Conservation (phyloP, 2,329 filamentous ascomycete genomes). For the Fusarium concolor region DNA sequence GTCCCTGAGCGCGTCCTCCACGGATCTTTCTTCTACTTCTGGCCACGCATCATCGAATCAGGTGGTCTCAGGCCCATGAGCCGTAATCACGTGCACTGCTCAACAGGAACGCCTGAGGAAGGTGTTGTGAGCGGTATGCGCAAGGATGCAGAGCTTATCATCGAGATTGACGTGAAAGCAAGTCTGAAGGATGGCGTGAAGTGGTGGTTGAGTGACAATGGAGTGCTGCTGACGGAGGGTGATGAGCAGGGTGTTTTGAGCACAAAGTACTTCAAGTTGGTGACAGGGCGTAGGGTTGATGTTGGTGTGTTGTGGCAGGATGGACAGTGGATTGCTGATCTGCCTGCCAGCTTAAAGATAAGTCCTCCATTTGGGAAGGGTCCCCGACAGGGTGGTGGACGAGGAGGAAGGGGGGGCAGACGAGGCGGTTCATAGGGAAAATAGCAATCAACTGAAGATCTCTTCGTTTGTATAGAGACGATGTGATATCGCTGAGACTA, state of each 20-base stretch:
- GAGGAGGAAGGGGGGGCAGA: conserved; percentile 48
- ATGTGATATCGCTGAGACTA: background rate
- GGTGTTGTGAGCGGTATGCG: conserved; percentile 85
- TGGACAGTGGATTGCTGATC: conserved; percentile 73
- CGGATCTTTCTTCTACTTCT: conserved; percentile 87
- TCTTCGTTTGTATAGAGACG: background rate
- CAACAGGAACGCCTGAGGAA: conserved; percentile 73
- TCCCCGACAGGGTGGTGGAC: conserved; percentile 55
- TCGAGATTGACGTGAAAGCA: conserved; percentile 78
- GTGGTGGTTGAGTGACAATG: conserved; percentile 86
- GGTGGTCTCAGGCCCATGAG: conserved; percentile 86
- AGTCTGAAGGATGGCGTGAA: conserved; percentile 72
- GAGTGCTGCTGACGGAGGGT: conserved; percentile 75
- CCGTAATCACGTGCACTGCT: conserved; percentile 91
- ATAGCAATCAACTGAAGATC: background rate
- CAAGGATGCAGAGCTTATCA: conserved; percentile 77
- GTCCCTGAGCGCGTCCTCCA: conserved; percentile 80
- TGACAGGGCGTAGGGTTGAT: conserved; percentile 69
- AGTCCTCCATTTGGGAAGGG: conserved; percentile 63
- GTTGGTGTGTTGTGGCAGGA: conserved; percentile 77
- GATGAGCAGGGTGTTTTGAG: conserved; percentile 71
- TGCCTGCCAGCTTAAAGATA: conserved; percentile 70
- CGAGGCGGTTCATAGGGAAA: conserved; percentile 25
- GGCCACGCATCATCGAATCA: conserved; percentile 76
- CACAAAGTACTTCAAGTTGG: conserved; percentile 76